These are phyloP conservation scores for Mortierella sp. DNA, from an alignment of 371 early-diverging fungal genomes.

Conservation along the genomic window DNA sequence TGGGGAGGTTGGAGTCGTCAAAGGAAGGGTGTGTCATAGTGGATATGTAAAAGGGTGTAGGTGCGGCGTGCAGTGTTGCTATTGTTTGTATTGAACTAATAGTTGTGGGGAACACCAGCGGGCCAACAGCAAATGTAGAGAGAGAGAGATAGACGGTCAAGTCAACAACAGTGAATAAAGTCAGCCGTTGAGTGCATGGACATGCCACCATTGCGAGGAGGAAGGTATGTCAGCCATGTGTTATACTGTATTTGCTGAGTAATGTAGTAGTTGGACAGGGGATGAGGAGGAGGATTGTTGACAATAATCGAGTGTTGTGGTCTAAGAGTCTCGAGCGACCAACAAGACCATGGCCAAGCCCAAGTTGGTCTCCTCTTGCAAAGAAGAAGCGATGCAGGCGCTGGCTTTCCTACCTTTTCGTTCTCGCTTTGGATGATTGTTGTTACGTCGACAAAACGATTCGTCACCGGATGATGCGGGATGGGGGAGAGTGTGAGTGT, in stretches of 20 bases:
- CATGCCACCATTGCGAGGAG: background rate
- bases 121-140: background rate
- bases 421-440: background rate
- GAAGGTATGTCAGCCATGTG: background rate
- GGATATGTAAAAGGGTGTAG: background rate
- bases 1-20: slow-evolving; percentile 28
- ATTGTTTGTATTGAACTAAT: background rate
- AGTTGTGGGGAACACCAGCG: no score
- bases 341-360: no score
- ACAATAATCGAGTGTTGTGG: no score
- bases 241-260: no score
- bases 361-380: no score
- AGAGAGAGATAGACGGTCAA: background rate
- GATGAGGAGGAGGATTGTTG: no score
- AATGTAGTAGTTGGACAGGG: no score
- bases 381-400: no score
- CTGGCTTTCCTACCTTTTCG: background rate
- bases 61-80: background rate
- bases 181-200: background rate
- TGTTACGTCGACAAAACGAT: slow-evolving; percentile 13
- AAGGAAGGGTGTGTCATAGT: slow-evolving; percentile 40
- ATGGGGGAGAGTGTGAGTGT: background rate
- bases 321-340: no score
- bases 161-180: background rate
- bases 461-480: slow-evolving; percentile 11